Base-by-base conservation (phyloP, 257 asterid genomes). In the Asclepias syriaca region DNA sequence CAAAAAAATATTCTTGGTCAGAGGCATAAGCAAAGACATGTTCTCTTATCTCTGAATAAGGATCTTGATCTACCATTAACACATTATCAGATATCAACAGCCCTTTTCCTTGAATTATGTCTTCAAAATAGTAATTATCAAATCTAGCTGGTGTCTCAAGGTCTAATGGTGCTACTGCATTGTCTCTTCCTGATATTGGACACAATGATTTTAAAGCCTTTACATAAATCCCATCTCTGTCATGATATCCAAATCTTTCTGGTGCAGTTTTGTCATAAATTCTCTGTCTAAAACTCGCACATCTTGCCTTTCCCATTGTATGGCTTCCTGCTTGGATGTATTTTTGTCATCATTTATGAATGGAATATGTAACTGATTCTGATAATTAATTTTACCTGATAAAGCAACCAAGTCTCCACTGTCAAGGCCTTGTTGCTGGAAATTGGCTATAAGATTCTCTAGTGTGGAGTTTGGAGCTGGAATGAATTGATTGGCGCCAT, bases 231-330 rank as follows among this genome's bases (percentile, higher is more conserved):
- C 48, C 65, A 32, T 85, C 86, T 14, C 85, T 75, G 3, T 75
- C 75, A 8, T 67, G 68, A 57, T 75, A 75, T 12, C 83, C 74
- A 43, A 13, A 69, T 66, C 77, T 84, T 1, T 82, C 77, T 63
- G 72, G 74, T n/a, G 69, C 43, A 50, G 74, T 73, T 12, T 81
- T 83, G 80, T 78, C 84, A 19, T 86, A 82, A 37, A 86, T 84
- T 75, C 91, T 81, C 43, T 83, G 95, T 48, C 81, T 80, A 78
- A 88, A 86, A 69, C 84, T 86, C 18, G 71, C 37, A 56, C 91
- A 86, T 72, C 95, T 80, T 54, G 91, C 72, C 39, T 77, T 83
- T 46, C 95, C 95, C 72, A 84, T 69, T 32, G 91, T 84, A 60
- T 88, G 91, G 84, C 89, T 81, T 43, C 89, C 91, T 84, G 83